Conservation (phyloP, 257 asterid species). For the Solanum stenotomum region DNA sequence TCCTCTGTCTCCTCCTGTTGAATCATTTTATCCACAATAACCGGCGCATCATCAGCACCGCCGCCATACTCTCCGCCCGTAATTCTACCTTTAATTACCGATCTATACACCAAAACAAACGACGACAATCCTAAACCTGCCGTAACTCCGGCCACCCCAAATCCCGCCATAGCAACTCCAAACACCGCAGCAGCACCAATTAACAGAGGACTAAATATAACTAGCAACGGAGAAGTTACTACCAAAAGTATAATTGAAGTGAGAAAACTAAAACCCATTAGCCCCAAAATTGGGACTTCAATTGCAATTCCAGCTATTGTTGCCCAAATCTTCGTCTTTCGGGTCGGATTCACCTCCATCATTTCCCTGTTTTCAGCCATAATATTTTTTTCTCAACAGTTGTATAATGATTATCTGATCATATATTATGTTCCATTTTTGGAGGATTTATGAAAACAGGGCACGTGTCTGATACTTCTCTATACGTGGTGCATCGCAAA, state of each 20-base stretch:
- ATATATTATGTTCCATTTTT: not conserved
- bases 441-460: not conserved
- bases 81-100: not conserved
- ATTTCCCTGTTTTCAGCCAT: conserved; percentile 1
- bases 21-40: not conserved
- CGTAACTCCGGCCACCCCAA: not conserved
- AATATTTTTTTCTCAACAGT: not conserved
- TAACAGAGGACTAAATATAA: conserved; percentile 10
- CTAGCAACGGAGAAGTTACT: conserved; percentile 4
- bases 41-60: not conserved
- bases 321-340: not conserved
- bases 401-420: not conserved
- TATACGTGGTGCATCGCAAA: not conserved
- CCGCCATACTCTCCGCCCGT: not conserved
- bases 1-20: not conserved
- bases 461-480: not conserved
- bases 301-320: conserved; percentile 1
- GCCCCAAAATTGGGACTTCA: conserved; percentile 6
- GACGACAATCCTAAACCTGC: not conserved
- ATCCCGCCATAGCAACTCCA: not conserved
- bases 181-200: conserved; percentile 4
- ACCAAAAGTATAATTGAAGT: not conserved
- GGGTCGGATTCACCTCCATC: not conserved
- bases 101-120: not conserved
- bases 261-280: conserved; percentile 12